Conservation (phyloP, 2,329 filamentous ascomycete species). For the Phoma sp. region DNA sequence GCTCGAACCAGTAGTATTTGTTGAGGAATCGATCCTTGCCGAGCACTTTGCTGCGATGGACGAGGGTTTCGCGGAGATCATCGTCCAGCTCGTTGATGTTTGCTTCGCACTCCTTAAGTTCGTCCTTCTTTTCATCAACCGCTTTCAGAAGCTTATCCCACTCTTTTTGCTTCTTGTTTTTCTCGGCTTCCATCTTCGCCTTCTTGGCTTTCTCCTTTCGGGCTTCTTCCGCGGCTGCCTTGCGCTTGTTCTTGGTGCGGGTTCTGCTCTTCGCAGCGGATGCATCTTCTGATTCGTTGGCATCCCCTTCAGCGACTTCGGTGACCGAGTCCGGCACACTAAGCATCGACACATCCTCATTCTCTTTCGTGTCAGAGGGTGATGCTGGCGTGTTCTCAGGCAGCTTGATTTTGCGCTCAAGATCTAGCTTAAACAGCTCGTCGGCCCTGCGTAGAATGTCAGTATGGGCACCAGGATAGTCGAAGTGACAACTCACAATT, state of each 20-base stretch:
- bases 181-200: slow-evolving; percentile 65
- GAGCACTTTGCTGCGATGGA: slow-evolving; percentile 84
- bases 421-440: slow-evolving; percentile 73
- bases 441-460: slow-evolving; percentile 63
- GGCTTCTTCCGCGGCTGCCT: slow-evolving; percentile 69
- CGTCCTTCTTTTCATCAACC: slow-evolving; percentile 84
- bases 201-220: slow-evolving; percentile 73
- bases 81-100: slow-evolving; percentile 87
- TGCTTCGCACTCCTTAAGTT: slow-evolving; percentile 81
- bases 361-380: slow-evolving; percentile 56
- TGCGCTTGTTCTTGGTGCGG: slow-evolving; percentile 73
- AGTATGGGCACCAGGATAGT: slow-evolving; percentile 5
- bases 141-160: slow-evolving; percentile 88
- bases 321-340: slow-evolving; percentile 66
- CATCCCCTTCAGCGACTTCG: slow-evolving; percentile 70
- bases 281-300: slow-evolving; percentile 60
- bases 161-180: slow-evolving; percentile 79
- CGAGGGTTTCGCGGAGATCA: slow-evolving; percentile 92
- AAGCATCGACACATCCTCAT: slow-evolving; percentile 67
- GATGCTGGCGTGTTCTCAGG: slow-evolving; percentile 76
- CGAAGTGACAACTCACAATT: slow-evolving; percentile 56
- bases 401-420: slow-evolving; percentile 74
- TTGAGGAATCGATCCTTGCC: slow-evolving; percentile 98
- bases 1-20: slow-evolving; percentile 98
- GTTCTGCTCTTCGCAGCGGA: slow-evolving; percentile 68